Evolutionary conservation across 331 rosid genomes (phyloP), one percentile per base, ranked within the genome.

Genomic region (Pyracantha coccinea): DNA sequence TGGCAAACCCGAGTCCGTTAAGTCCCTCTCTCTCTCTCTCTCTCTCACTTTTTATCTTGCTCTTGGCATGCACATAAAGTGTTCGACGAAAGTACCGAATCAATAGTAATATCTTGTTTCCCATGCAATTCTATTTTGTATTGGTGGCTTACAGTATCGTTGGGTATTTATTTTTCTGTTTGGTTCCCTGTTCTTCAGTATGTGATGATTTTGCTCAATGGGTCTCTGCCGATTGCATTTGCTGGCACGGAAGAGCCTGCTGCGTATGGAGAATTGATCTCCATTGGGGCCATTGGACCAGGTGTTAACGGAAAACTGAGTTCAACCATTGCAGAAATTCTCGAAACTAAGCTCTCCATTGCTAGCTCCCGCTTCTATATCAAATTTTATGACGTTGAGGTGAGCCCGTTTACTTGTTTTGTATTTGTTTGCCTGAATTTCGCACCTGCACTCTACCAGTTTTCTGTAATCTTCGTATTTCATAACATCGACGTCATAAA

Each of bases 1-100:
- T 23, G 96, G 97, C 85, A 90, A 92, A 83, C 97, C 99, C 20
- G 99, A 95, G 85, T 88, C 97, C 7, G 97, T 94, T 81, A 76
- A 78, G 81, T 57, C 62, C 32, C 16, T 76, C n/a, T 50, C 55
- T 45, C 54, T 14, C 70, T 8, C 41, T 8, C 44, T 33, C 3
- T 33, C 41, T 35, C 12, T 35, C 11, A 1, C 6, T 4, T 20
- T n/a, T 7, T 28, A 7, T 25, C 11, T 41, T 24, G 27, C 19
- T 73, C 16, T 44, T 10, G 64, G 19, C 35, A 33, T 85, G 91
- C 20, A 76, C 88, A 69, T 69, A n/a, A 27, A 4, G 0, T 83
- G 96, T 86, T 90, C 63, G 91, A 87, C 80, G 65, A 83, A 88
- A 80, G 77, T 79, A 68, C 88, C 60, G n/a, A 29, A 7, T 21